phyloP scores from a whole-genome alignment of 768 basidiomycete species.

The Floccularia luteovirens region DNA sequence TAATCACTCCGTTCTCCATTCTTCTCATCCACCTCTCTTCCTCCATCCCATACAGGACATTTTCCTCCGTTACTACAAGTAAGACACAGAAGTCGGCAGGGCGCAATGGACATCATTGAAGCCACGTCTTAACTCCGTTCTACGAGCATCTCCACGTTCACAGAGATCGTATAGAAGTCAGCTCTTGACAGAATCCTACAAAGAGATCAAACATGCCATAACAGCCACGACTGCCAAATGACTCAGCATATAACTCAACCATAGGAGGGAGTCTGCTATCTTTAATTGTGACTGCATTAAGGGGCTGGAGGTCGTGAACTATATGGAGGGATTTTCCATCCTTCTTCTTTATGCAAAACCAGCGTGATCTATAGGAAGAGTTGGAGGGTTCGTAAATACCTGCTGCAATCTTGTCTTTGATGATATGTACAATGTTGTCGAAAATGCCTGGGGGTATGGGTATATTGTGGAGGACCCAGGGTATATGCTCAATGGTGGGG shows the following conservation, averaged over 20 bases:
- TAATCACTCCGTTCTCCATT: too few species aligned
- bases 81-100: too few species aligned
- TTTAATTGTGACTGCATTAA: not conserved
- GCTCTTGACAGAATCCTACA: not conserved
- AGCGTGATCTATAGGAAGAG: not conserved
- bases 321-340: conserved; percentile 1
- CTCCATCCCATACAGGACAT: too few species aligned
- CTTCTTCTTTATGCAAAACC: not conserved
- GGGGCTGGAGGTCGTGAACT: not conserved
- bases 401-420: conserved; percentile 17
- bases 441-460: conserved; percentile 22
- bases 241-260: not conserved
- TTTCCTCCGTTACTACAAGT: too few species aligned
- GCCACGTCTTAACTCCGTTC: too few species aligned
- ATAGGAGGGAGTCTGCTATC: not conserved
- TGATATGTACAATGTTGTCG: conserved; percentile 14
- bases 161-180: not conserved
- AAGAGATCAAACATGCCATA: not conserved
- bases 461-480: conserved; percentile 20
- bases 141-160: too few species aligned
- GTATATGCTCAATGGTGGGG: conserved; percentile 20
- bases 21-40: too few species aligned
- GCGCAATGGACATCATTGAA: too few species aligned
- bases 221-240: not conserved
- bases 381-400: conserved; percentile 9